Conservation (phyloP, 2,329 filamentous ascomycete species). For the Truncatella angustata region DNA sequence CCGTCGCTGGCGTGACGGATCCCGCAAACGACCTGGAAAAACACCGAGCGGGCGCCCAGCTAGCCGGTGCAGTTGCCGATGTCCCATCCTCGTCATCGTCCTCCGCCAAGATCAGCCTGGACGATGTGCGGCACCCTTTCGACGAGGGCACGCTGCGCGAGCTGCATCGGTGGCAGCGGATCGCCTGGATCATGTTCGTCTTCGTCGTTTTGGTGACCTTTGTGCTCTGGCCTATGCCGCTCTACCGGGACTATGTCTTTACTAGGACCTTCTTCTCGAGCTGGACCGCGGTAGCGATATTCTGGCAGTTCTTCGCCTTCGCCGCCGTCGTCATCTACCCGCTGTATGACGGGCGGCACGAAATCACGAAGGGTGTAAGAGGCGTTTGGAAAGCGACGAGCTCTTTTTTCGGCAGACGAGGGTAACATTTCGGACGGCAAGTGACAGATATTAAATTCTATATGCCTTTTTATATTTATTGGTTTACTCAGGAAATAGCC, state of each 20-base stretch:
- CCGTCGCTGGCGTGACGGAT: neutral
- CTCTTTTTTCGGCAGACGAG: neutral
- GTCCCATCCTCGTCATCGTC: neutral
- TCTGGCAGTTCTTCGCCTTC: constrained; percentile 48
- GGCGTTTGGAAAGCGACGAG: constrained; percentile 1
- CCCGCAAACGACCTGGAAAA: constrained; percentile 35
- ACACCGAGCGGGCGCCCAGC: neutral
- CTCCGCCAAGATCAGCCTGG: neutral
- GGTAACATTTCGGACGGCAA: too few species aligned
- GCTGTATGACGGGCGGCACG: constrained; percentile 43
- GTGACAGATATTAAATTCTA: too few species aligned
- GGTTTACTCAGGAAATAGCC: too few species aligned
- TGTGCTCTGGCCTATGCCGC: constrained; percentile 46
- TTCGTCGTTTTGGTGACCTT: constrained; percentile 43
- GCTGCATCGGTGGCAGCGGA: constrained; percentile 34
- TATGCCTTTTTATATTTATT: too few species aligned
- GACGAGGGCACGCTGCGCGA: constrained; percentile 30
- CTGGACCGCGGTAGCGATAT: constrained; percentile 42
- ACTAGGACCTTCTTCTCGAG: constrained; percentile 43
- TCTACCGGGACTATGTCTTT: constrained; percentile 49
- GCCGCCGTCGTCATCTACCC: constrained; percentile 44
- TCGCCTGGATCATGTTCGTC: constrained; percentile 38
- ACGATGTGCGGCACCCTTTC: constrained; percentile 35
- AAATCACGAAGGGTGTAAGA: constrained; percentile 28
- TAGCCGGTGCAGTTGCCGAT: neutral